Base-by-base conservation (phyloP, 768 basidiomycete genomes). In the Suillus brevipes region DNA sequence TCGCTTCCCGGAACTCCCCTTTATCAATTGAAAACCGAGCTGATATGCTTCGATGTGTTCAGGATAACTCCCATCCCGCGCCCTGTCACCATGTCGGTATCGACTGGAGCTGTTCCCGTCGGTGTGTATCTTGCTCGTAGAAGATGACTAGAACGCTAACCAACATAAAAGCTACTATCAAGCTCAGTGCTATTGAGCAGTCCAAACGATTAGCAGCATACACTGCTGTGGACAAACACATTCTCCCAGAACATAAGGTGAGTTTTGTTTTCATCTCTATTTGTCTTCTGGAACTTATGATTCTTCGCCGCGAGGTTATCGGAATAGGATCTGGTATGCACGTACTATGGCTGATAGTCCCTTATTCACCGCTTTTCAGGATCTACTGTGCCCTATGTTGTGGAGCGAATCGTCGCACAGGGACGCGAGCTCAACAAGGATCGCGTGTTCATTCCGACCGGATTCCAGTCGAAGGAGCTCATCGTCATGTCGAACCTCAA, bases 381-480 rank as follows among this genome's bases (percentile, higher is more conserved):
- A 47, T 95, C 94, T 9, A 98, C 95, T 1, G 95, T 98, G 1
- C 94, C 95, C 4, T 99, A 97, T 72, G 95, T 99, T 60, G 95
- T 99, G 28, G 95, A 99, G 69, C 85, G 95, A 61, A 96, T 99
- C 64, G 84, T 94, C 13, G 84, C 90, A 66, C 95, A 97, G 75
- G 95, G 94, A 2, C 66, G 71, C 16, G 87, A 85, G 40, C 80
- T 84, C 14, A 99, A 99, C 82, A 84, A 84, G 72, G 83, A 85
- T 25, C 87, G 97, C 31, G 85, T 96, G 7, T 97, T 97, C 77
- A 87, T 97, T 63, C 95, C 95, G 6, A 97, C 94, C 4, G 93
- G 96, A 25, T 99, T 99, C 78, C 97, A 99, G 79, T 95, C 94
- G 18, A 97, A 95, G 74, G 89, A 97, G 73, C 87, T 99, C 65